Percentiles rank a stretch among this genome's conserved stretches.
These are phyloP conservation scores for Barnettozyma siamensis DNA, from an alignment of 805 yeast species.

Conservation along the genomic window DNA sequence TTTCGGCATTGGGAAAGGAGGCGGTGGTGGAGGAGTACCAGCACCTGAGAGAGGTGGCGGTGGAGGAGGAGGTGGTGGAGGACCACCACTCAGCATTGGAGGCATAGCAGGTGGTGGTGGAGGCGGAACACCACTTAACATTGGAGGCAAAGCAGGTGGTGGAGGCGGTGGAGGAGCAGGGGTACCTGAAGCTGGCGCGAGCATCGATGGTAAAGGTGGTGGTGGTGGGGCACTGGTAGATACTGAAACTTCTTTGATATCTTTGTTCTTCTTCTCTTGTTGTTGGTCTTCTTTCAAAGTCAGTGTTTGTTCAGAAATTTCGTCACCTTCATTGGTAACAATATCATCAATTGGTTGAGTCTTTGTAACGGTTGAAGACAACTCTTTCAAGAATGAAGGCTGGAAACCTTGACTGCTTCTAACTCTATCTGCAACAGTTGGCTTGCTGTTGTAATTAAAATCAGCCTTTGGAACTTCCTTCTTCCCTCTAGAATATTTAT, in stretches of 20 bases:
- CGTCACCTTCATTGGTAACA: not conserved
- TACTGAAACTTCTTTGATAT: conserved; percentile 7
- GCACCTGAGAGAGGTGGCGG: conserved; percentile 18
- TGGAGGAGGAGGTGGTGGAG: conserved; percentile 28
- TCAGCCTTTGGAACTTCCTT: conserved; percentile 24
- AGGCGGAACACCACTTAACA: conserved; percentile 24
- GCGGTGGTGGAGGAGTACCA: conserved; percentile 24
- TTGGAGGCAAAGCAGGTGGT: conserved; percentile 27
- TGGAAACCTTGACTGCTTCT: conserved; percentile 33
- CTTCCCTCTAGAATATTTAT: conserved; percentile 41
- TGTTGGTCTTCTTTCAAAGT: conserved; percentile 4
- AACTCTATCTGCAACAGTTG: conserved; percentile 23
- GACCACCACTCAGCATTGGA: conserved; percentile 20
- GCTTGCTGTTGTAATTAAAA: conserved; percentile 13
- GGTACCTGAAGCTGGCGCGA: conserved; percentile 19
- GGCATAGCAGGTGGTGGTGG: conserved; percentile 30
- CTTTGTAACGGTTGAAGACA: conserved; percentile 43
- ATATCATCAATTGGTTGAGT: conserved; percentile 22
- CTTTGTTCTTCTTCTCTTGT: not conserved
- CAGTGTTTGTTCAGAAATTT: conserved; percentile 1
- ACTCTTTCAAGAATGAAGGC: conserved; percentile 49
- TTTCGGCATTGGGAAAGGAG: conserved; percentile 19
- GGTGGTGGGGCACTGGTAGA: not conserved
- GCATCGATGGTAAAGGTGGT: conserved; percentile 21
- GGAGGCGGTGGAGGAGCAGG: conserved; percentile 27